Evolutionary conservation across 2,329 filamentous ascomycete genomes (phyloP).

Genomic region (Pseudofabraea citricarpa): DNA sequence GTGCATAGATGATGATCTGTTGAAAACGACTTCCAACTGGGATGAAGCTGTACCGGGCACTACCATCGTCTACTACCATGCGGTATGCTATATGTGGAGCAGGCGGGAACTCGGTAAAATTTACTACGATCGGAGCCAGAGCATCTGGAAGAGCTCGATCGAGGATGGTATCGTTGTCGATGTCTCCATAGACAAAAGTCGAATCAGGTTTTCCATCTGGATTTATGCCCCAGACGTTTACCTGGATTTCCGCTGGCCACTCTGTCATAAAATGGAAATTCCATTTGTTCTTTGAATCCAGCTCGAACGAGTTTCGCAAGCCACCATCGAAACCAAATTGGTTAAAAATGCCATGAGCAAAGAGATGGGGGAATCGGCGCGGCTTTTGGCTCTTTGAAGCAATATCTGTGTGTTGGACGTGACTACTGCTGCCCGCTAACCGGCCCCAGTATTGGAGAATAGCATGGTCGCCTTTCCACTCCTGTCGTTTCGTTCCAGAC

Average conservation of each 20-base stretch:
- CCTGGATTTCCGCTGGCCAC: constrained; percentile 55
- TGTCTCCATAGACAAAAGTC: constrained; percentile 54
- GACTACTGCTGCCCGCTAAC: constrained; percentile 52
- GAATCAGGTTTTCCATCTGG: constrained; percentile 57
- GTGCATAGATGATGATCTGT: constrained; percentile 49
- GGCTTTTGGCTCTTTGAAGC: constrained; percentile 32
- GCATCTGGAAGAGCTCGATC: constrained; percentile 58
- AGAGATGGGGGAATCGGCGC: constrained; percentile 57
- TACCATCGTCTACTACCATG: constrained; percentile 50
- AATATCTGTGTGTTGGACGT: constrained; percentile 55
- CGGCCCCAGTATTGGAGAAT: constrained; percentile 59
- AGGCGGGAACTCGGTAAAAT: constrained; percentile 51
- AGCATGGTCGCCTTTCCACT: constrained; percentile 58
- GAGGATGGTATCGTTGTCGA: constrained; percentile 53
- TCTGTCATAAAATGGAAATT: constrained; percentile 56
- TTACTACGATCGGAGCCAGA: constrained; percentile 49
- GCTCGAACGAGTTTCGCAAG: constrained; percentile 45
- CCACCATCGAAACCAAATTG: constrained; percentile 60
- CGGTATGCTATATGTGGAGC: constrained; percentile 50
- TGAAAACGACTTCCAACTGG: constrained; percentile 48
- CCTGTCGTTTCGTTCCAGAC: constrained; percentile 53
- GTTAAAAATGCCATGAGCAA: constrained; percentile 58
- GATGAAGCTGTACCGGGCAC: constrained; percentile 43
- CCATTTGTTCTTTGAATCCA: constrained; percentile 47
- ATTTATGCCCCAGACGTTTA: constrained; percentile 65